Conservation (phyloP, 2,329 filamentous ascomycete species). For the Cladosporium sp. region DNA sequence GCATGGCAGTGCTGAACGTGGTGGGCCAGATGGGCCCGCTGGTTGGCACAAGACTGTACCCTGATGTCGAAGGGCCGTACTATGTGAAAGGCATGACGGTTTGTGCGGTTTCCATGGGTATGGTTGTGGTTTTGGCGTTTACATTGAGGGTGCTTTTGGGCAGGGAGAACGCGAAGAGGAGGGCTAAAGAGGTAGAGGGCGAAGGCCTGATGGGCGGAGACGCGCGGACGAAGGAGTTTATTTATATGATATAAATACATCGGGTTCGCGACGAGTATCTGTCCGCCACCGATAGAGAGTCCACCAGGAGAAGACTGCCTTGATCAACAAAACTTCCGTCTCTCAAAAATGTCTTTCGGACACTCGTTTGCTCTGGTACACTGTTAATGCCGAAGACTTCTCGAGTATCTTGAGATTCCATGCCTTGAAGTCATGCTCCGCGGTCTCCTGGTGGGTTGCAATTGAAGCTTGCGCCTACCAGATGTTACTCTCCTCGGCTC, state of each 20-base stretch:
- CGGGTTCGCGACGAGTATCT: too few species aligned
- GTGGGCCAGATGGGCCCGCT: constrained; percentile 78
- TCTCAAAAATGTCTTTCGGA: too few species aligned
- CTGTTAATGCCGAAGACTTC: too few species aligned
- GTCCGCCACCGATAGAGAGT: too few species aligned
- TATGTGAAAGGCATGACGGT: constrained; percentile 53
- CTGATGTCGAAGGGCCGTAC: constrained; percentile 49
- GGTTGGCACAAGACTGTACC: constrained; percentile 57
- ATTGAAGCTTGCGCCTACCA: too few species aligned
- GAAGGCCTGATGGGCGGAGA: constrained; percentile 22
- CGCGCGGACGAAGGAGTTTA: constrained; percentile 8
- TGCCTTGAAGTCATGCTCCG: too few species aligned
- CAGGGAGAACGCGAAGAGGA: constrained; percentile 36
- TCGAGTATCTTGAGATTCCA: too few species aligned
- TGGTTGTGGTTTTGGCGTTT: constrained; percentile 46
- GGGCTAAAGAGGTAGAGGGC: constrained; percentile 18
- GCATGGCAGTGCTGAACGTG: constrained; percentile 77
- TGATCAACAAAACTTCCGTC: too few species aligned
- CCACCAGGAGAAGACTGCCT: too few species aligned
- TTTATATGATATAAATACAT: constrained; percentile 20
- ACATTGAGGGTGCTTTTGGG: constrained; percentile 44
- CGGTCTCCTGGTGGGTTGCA: too few species aligned
- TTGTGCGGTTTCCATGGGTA: constrained; percentile 53
- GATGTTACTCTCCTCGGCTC: too few species aligned
- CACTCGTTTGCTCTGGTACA: too few species aligned